phyloP scores from a whole-genome alignment of 106 monocot genomes.

The Dendrobium catenatum region DNA sequence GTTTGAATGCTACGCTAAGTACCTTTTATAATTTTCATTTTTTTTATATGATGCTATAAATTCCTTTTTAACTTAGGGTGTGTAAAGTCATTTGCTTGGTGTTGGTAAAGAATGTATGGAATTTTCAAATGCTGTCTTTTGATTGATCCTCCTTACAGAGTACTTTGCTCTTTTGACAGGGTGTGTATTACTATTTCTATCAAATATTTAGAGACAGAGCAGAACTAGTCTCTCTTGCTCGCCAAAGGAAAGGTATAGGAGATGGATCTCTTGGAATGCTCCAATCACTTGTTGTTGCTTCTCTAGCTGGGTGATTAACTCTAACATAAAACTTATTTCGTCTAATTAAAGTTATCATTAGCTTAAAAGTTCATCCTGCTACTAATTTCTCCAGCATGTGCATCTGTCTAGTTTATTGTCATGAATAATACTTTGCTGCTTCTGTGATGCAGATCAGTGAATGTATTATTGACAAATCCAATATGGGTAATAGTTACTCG shows the following conservation, averaged over 20 bases:
- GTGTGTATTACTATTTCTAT: conserved; percentile 98
- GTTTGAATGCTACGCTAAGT: not conserved
- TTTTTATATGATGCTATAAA: not conserved
- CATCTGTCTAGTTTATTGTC: not conserved
- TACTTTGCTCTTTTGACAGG: conserved; percentile 35
- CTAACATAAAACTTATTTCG: not conserved
- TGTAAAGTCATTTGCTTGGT: not conserved
- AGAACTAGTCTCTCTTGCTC: conserved; percentile 54
- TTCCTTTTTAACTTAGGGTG: not conserved
- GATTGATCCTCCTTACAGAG: not conserved
- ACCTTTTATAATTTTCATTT: not conserved
- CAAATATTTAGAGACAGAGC: conserved; percentile 89
- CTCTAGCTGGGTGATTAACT: conserved; percentile 67
- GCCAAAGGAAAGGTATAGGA: conserved; percentile 61
- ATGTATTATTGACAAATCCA: conserved; percentile 93
- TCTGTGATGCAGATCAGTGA: conserved; percentile 66
- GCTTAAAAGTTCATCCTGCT: not conserved
- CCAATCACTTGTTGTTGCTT: conserved; percentile 76
- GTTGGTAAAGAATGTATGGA: not conserved
- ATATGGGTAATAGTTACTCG: conserved; percentile 94
- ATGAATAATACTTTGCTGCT: not conserved
- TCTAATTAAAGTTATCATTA: conserved; percentile 1
- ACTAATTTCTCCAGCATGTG: not conserved
- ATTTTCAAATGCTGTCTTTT: conserved; percentile 4
- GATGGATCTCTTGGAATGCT: conserved; percentile 94